Evolutionary conservation across 2,329 filamentous ascomycete species (phyloP), one percentile per base, ranked within the genome.

Genomic region (Sclerotinia spermophila): DNA sequence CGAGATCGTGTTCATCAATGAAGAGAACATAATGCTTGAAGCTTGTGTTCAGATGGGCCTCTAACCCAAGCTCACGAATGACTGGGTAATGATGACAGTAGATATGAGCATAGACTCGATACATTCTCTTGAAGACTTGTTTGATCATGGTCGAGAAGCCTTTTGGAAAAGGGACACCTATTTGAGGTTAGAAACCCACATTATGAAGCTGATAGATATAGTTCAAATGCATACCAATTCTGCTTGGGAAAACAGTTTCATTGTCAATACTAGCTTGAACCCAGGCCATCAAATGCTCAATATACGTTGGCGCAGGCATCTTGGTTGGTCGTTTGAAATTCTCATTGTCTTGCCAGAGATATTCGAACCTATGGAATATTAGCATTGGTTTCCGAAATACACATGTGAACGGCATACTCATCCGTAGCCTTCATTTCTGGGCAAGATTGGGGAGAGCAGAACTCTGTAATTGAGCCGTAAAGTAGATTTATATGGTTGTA

Each of bases 401-500:
- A n/a, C 5, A 19, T 66, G 21, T 19, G 30, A 30, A n/a, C 38
- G 5, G 75, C 88, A 74, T 86, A 96, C 91, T 99, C 96, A 83
- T 99, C 96, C 15, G 96, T 99, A n/a, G 96, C 96, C 83, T 99
- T 99, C 96, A 99, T 99, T 83, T 98, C 96, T 0, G 96, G 96
- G 81, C 96, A 99, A 74, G 94, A 94, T 80, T 96, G 92, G 44
- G 96, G 95, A 38, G 96, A 98, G 85, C 96, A 99, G 83, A 99
- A 99, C 80, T 99, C 96, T 72, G 96, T 99, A 80, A 99, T 99
- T 75, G 96, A 96, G 72, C 96, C 96, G 81, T 99, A 99, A 72
- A 99, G 90, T 48, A 99, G 87, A 83, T 99, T 99, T 85, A 99
- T 97, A 83, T 99, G 96, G 84, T 99, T 99, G 88, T 99, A 99